A percentile compares a stretch with the other conserved stretches of the same genome.
Conservation (phyloP, 2,329 filamentous ascomycete genomes). For the Sclerotinia minor region DNA sequence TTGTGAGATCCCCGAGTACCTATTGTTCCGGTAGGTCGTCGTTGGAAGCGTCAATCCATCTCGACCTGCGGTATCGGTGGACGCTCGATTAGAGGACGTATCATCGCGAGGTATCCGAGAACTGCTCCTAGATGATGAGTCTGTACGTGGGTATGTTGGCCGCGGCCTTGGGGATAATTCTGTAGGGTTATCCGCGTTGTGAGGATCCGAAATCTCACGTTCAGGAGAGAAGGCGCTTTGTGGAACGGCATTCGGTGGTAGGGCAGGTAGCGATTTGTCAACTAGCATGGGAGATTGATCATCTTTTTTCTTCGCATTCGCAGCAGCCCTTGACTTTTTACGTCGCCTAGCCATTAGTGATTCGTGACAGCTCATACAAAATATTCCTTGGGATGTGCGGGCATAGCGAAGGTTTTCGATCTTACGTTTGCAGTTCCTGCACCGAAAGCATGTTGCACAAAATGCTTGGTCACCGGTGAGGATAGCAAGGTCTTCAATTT, state of each 20-base stretch:
- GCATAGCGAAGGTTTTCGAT: conserved; percentile 98
- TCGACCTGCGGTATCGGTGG: conserved; percentile 48
- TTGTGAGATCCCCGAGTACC: conserved; percentile 68
- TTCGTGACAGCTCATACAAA: conserved; percentile 99
- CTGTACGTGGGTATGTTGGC: conserved; percentile 51
- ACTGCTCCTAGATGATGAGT: conserved; percentile 57
- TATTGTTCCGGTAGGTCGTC: conserved; percentile 74
- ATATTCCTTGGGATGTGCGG: conserved; percentile 95
- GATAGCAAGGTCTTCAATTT: conserved; percentile 97
- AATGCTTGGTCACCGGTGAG: conserved; percentile 97
- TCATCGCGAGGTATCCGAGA: conserved; percentile 45
- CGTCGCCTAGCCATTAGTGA: conserved; percentile 89
- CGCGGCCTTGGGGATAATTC: conserved; percentile 67
- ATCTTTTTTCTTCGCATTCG: conserved; percentile 62
- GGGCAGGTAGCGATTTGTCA: conserved; percentile 89
- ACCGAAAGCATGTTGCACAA: conserved; percentile 95
- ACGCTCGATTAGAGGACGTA: conserved; percentile 55
- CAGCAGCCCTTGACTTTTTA: conserved; percentile 76
- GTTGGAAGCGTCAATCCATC: conserved; percentile 71
- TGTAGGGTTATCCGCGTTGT: conserved; percentile 65
- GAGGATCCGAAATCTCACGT: conserved; percentile 56
- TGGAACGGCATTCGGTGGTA: conserved; percentile 73
- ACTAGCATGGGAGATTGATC: conserved; percentile 67
- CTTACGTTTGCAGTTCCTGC: conserved; percentile 96
- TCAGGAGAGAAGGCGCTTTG: conserved; percentile 60